Evolutionary conservation across 2,329 filamentous ascomycete genomes (phyloP), one percentile per base, ranked within the genome.

Genomic region (Plectosphaerella cucumerina): DNA sequence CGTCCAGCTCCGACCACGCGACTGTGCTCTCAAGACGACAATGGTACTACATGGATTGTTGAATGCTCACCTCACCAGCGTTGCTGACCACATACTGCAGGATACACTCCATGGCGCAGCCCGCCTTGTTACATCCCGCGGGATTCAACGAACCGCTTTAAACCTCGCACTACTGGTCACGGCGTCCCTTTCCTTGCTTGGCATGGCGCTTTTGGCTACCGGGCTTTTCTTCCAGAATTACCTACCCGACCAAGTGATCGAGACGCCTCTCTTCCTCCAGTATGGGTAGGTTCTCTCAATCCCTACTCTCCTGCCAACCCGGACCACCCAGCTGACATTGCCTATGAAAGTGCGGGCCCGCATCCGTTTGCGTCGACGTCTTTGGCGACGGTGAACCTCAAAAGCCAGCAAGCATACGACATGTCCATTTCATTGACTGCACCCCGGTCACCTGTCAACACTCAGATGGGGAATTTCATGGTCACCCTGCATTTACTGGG

Each of bases 401-500:
- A 87, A 58, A 75, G 82, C 17, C 77, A 82, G 44, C 93, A 97
- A 66, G 79, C 85, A 45, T 99, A 99, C 75, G 91, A 97, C 66
- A 80, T 99, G 41, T 78, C 81, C 5, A 76, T 97, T 2, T 76
- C 82, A 20, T 76, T 99, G 31, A 79, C 81, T 4, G 76, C 99
- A 56, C 94, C 94, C 17, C 84, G 86, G 39, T 94, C 90, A 3
- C 84, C 83, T 0, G 70, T 77, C 2, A 99, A 99, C 62, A 70
- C 88, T 20, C 80, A 80, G 2, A 80, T 81, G 14, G 94, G 94
- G 23, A 97, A 97, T 71, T 97, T 97, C 75, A 99, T 99, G 94
- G 74, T 97, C 17, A 86, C 89, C 44, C 72, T 96, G 15, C 80
- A 84, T 53, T 80, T 96, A 48, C 77, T 89, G 47, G 76, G 76